Evolutionary conservation across 2,329 filamentous ascomycete genomes (phyloP).

Genomic region (Aspergillus pseudoterreus): DNA sequence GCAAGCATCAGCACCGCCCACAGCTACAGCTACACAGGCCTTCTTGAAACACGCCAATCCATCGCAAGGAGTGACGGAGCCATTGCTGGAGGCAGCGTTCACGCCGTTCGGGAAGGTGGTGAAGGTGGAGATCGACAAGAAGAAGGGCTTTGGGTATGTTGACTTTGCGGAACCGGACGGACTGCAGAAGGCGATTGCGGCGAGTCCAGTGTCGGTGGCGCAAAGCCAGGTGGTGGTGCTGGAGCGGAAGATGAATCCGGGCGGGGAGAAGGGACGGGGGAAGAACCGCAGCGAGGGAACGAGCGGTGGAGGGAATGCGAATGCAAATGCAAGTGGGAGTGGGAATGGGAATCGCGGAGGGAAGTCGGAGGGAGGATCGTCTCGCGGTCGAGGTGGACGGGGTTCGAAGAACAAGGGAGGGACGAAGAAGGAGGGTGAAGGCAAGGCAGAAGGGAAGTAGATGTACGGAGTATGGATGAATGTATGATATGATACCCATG

Average conservation of each 20-base stretch:
- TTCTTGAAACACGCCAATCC: constrained; percentile 82
- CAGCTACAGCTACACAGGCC: constrained; percentile 44
- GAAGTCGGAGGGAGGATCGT: constrained; percentile 16
- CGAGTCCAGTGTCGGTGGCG: constrained; percentile 76
- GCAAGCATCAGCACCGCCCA: constrained; percentile 16
- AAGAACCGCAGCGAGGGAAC: constrained; percentile 26
- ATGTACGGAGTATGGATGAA: no score
- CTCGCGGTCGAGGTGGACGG: constrained; percentile 17
- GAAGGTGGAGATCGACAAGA: constrained; percentile 86
- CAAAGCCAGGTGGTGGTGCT: constrained; percentile 84
- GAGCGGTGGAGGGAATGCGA: constrained; percentile 7
- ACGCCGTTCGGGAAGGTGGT: constrained; percentile 69
- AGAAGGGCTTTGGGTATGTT: constrained; percentile 91
- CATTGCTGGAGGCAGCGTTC: constrained; percentile 70
- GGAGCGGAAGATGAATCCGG: constrained; percentile 50
- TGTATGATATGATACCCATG: no score
- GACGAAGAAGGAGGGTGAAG: constrained; percentile 7
- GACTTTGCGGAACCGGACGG: constrained; percentile 74
- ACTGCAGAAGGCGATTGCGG: constrained; percentile 73
- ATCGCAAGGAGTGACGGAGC: constrained; percentile 86
- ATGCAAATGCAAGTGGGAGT: constrained; percentile 4
- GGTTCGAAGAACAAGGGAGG: constrained; percentile 14
- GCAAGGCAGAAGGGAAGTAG: constrained; percentile 11
- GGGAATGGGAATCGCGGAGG: constrained; percentile 6
- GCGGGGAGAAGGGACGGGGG: constrained; percentile 28